These are phyloP conservation scores for Exidia glandulosa DNA, from an alignment of 768 basidiomycete genomes.

Conservation along the genomic window DNA sequence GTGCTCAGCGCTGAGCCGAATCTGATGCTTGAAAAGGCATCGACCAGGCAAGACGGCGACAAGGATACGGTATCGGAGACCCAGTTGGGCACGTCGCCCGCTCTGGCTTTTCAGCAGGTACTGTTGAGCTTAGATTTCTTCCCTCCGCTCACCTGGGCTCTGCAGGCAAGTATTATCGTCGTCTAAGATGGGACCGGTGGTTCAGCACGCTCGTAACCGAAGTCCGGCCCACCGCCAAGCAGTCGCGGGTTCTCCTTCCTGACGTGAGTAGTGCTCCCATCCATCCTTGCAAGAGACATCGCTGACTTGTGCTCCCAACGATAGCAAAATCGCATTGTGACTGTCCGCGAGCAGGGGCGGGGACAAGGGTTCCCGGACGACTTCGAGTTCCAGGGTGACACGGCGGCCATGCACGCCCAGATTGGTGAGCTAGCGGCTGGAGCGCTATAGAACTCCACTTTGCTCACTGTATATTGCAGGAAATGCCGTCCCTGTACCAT, in stretches of 20 bases:
- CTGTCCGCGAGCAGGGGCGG: slow-evolving; percentile 65
- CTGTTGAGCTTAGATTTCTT: not conserved
- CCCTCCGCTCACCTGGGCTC: not conserved
- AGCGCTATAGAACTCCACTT: not conserved
- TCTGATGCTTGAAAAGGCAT: not conserved
- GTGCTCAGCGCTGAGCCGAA: not conserved
- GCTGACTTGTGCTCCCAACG: not conserved
- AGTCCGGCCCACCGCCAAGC: slow-evolving; percentile 69
- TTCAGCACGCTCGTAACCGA: slow-evolving; percentile 75
- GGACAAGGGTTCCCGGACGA: slow-evolving; percentile 76
- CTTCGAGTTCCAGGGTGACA: slow-evolving; percentile 37
- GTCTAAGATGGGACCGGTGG: slow-evolving; percentile 41
- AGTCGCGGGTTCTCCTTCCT: slow-evolving; percentile 57
- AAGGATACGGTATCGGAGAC: not conserved
- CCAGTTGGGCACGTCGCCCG: not conserved
- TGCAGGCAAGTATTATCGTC: slow-evolving; percentile 29
- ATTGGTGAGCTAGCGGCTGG: not conserved
- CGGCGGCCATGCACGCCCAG: not conserved
- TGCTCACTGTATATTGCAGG: not conserved
- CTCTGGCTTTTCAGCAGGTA: not conserved
- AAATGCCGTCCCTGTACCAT: not conserved
- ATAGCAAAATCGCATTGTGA: slow-evolving; percentile 43
- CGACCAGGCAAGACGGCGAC: too few species aligned
- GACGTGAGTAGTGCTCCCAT: slow-evolving; percentile 31
- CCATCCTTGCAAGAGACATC: not conserved